phyloP scores from a whole-genome alignment of 164 flowering plant species.

The Nymphaea colorata region DNA sequence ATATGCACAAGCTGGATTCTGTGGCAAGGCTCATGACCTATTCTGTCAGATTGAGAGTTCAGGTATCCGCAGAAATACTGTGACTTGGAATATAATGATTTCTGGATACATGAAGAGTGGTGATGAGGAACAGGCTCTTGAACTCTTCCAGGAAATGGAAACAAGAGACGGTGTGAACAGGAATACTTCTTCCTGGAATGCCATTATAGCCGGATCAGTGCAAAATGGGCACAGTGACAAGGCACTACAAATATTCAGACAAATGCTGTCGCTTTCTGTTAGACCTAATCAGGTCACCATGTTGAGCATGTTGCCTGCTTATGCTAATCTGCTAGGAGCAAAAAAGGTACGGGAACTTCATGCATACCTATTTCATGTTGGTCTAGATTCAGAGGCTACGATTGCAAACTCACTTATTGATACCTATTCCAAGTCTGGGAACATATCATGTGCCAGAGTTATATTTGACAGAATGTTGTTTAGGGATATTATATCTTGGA shows the following conservation, averaged over 20 bases:
- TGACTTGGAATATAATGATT: slow-evolving; percentile 26
- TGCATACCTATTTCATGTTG: slow-evolving; percentile 9
- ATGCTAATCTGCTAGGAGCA: slow-evolving; percentile 11
- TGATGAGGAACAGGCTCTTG: slow-evolving; percentile 27
- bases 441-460: slow-evolving; percentile 10
- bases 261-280: slow-evolving; percentile 14
- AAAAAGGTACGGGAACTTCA: slow-evolving; percentile 21
- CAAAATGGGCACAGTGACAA: slow-evolving; percentile 15
- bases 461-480: slow-evolving; percentile 13
- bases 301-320: slow-evolving; percentile 23
- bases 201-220: slow-evolving; percentile 17
- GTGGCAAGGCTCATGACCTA: slow-evolving; percentile 21
- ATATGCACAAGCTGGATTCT: slow-evolving; percentile 19
- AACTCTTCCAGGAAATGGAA: slow-evolving; percentile 19
- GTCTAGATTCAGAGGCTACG: slow-evolving; percentile 6
- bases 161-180: slow-evolving; percentile 9
- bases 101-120: slow-evolving; percentile 23
- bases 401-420: slow-evolving; percentile 15
- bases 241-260: slow-evolving; percentile 16
- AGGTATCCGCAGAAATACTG: slow-evolving; percentile 13
- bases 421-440: slow-evolving; percentile 21
- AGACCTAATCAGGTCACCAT: slow-evolving; percentile 19
- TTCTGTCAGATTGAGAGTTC: slow-evolving; percentile 16
- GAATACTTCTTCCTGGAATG: slow-evolving; percentile 22
- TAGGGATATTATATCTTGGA: slow-evolving; percentile 20